Conservation (phyloP, 2,329 filamentous ascomycete genomes). For the Claviceps sorghi region DNA sequence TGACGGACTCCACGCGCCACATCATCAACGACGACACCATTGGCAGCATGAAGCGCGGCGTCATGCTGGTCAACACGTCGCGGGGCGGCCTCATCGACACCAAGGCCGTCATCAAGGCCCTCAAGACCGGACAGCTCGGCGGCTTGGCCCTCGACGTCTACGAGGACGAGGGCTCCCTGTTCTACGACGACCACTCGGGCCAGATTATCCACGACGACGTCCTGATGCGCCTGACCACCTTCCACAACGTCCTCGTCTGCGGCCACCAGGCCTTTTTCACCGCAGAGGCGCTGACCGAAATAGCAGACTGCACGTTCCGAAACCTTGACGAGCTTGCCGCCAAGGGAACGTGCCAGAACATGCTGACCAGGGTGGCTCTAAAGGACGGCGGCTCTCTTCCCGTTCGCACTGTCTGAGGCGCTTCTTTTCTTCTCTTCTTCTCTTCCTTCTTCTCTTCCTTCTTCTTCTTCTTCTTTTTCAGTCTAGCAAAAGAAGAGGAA, state of each 20-base stretch:
- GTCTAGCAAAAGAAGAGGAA: too few relatives aligned
- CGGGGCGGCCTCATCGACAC: conserved; percentile 51
- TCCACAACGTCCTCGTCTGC: conserved; percentile 51
- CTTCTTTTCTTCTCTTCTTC: neutral
- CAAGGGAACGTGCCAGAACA: conserved; percentile 19
- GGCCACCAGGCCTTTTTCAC: conserved; percentile 60
- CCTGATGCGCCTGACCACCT: conserved; percentile 51
- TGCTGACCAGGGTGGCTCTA: conserved; percentile 15
- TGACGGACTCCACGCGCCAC: conserved; percentile 43
- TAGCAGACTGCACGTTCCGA: conserved; percentile 42
- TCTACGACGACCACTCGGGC: conserved; percentile 50
- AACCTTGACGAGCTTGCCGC: conserved; percentile 35
- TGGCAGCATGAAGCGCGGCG: conserved; percentile 40
- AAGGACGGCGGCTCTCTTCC: conserved; percentile 6
- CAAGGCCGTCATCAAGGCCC: conserved; percentile 40
- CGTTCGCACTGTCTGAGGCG: conserved; percentile 7
- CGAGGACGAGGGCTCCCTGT: conserved; percentile 47
- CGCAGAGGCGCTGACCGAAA: conserved; percentile 48
- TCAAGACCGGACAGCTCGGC: conserved; percentile 46
- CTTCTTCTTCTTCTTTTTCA: too few relatives aligned
- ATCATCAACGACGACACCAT: conserved; percentile 43
- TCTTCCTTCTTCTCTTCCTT: neutral
- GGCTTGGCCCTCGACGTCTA: conserved; percentile 55
- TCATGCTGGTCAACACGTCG: conserved; percentile 53
- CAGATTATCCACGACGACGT: conserved; percentile 53